Percentiles rank a stretch among this genome's conserved stretches.
Evolutionary conservation across 1,139 yeast species (phyloP).

Genomic region (Chernovozyma aurita): DNA sequence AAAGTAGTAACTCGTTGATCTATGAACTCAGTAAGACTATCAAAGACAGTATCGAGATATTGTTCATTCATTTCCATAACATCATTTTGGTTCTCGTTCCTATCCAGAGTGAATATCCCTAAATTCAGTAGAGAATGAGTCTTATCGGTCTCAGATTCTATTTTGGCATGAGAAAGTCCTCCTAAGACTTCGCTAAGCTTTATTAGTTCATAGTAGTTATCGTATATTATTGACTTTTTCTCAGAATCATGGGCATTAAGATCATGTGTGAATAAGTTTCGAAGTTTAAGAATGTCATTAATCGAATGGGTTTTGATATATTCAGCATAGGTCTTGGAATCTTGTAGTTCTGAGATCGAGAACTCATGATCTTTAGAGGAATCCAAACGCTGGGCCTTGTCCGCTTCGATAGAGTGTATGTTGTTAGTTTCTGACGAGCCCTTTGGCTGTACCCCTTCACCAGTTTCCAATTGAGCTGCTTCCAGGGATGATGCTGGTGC

Average conservation of each 20-base stretch:
- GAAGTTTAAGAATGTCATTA: conserved; percentile 31
- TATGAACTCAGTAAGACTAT: conserved; percentile 25
- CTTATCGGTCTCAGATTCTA: conserved; percentile 7
- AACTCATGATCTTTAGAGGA: conserved; percentile 7
- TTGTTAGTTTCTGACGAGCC: conserved; percentile 1
- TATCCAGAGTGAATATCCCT: conserved; percentile 4
- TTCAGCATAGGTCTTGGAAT: conserved; percentile 23
- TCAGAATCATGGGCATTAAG: conserved; percentile 39
- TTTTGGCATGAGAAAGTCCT: conserved; percentile 21
- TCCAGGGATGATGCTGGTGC: conserved; percentile 2
- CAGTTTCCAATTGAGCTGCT: background rate
- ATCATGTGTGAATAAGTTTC: conserved; percentile 29
- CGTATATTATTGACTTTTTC: conserved; percentile 44
- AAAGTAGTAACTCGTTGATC: conserved; percentile 20
- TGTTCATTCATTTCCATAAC: conserved; percentile 11
- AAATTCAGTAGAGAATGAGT: background rate
- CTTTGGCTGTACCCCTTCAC: background rate
- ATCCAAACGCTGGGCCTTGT: too few relatives aligned
- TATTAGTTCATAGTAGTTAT: conserved; percentile 43
- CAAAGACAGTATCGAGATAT: conserved; percentile 24
- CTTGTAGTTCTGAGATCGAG: conserved; percentile 1
- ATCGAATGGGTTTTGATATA: conserved; percentile 31
- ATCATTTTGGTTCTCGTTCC: conserved; percentile 1
- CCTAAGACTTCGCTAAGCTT: conserved; percentile 36
- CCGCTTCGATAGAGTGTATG: background rate